These are phyloP conservation scores for Oryza rufipogon DNA, from an alignment of 176 grass and related monocot genomes.

Conservation along the genomic window DNA sequence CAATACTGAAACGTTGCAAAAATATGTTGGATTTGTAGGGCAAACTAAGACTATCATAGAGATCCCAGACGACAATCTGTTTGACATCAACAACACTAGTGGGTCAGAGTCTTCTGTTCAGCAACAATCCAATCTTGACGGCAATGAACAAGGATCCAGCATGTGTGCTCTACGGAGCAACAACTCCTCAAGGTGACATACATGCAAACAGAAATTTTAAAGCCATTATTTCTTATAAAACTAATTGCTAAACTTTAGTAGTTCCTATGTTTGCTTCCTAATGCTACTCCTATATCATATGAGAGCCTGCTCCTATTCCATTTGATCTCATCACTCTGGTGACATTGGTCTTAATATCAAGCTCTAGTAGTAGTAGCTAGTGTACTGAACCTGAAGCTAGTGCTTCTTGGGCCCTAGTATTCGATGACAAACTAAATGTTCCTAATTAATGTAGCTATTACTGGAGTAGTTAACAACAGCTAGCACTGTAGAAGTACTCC, in stretches of 20 bases:
- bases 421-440: conserved; percentile 32
- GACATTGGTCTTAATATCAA: neutral
- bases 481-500: conserved; percentile 35
- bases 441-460: conserved; percentile 27
- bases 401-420: neutral
- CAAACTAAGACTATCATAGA: conserved; percentile 60
- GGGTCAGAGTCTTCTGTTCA: conserved; percentile 75
- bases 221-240: neutral
- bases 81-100: conserved; percentile 51
- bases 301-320: conserved; percentile 7
- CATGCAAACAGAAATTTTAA: neutral
- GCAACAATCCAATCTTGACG: conserved; percentile 50
- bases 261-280: neutral
- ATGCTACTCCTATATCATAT: conserved; percentile 31
- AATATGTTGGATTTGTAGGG: conserved; percentile 44
- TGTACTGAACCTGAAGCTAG: neutral
- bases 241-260: neutral
- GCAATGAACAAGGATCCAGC: conserved; percentile 50
- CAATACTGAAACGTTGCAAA: neutral
- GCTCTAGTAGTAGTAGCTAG: neutral
- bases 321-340: neutral
- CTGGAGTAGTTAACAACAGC: conserved; percentile 23
- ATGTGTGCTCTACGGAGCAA: conserved; percentile 66
- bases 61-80: conserved; percentile 68
- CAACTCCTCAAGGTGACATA: conserved; percentile 72